A percentile compares a stretch with the other conserved stretches of the same genome.
Evolutionary conservation across 2,329 filamentous ascomycete species (phyloP).

Genomic region (Fusarium buharicum): DNA sequence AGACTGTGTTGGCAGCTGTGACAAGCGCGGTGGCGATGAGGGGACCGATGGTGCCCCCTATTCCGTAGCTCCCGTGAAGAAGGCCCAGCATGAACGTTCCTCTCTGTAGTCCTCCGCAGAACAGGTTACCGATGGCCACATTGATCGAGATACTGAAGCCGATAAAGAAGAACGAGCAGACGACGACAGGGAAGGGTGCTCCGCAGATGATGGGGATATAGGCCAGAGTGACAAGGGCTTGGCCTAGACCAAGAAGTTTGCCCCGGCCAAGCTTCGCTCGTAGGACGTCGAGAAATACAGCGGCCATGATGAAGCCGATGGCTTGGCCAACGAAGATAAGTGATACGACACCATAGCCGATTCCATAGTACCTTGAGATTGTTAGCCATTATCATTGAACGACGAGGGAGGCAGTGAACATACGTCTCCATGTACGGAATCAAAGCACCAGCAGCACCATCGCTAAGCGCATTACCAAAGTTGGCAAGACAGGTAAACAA

Average conservation of each 20-base stretch:
- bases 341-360: conserved; percentile 82
- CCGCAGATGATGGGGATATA: conserved; percentile 73
- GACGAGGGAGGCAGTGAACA: conserved; percentile 14
- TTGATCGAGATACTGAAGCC: conserved; percentile 68
- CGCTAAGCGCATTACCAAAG: conserved; percentile 77
- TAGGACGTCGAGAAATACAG: conserved; percentile 73
- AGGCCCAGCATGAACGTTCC: conserved; percentile 67
- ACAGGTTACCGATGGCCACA: conserved; percentile 68
- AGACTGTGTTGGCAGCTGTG: conserved; percentile 65
- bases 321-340: conserved; percentile 85
- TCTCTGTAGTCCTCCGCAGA: conserved; percentile 64
- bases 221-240: conserved; percentile 66
- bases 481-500: conserved; percentile 71
- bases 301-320: conserved; percentile 78
- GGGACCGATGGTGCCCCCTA: conserved; percentile 74
- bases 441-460: conserved; percentile 79
- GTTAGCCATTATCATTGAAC: background rate
- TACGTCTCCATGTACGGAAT: conserved; percentile 82
- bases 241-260: conserved; percentile 68
- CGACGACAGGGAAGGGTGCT: conserved; percentile 76
- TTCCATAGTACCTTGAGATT: conserved; percentile 67
- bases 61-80: conserved; percentile 74
- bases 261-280: conserved; percentile 72
- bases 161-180: conserved; percentile 75
- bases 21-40: conserved; percentile 80